A percentile compares a stretch with the other conserved stretches of the same genome.
Conservation (phyloP, 768 basidiomycete genomes). For the Boletus rex-veris region DNA sequence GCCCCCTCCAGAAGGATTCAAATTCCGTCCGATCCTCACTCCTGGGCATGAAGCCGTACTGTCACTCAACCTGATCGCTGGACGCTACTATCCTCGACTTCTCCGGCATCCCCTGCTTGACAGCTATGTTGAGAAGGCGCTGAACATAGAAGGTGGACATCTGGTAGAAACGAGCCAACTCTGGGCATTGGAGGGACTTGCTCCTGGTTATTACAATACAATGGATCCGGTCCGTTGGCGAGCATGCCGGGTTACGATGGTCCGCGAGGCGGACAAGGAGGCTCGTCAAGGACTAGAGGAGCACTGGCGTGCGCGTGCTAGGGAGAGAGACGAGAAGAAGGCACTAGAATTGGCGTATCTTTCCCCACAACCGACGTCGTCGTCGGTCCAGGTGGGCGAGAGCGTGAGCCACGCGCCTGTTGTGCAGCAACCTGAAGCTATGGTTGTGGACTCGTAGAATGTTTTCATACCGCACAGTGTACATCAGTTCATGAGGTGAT, state of each 20-base stretch:
- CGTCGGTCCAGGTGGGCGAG: background rate
- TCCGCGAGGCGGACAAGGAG: slow-evolving; percentile 56
- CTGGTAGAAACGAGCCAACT: slow-evolving; percentile 48
- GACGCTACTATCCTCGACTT: slow-evolving; percentile 77
- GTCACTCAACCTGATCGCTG: slow-evolving; percentile 68
- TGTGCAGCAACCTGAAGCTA: slow-evolving; percentile 4
- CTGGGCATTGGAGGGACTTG: slow-evolving; percentile 70
- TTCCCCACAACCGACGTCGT: slow-evolving; percentile 6
- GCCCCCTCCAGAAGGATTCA: slow-evolving; percentile 60
- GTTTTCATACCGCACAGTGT: too few species aligned
- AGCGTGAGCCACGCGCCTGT: background rate
- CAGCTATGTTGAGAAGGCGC: slow-evolving; percentile 37
- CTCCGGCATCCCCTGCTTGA: slow-evolving; percentile 61
- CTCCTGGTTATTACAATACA: slow-evolving; percentile 62
- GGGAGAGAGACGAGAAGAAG: slow-evolving; percentile 26
- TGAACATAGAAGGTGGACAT: slow-evolving; percentile 35
- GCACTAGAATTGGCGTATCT: slow-evolving; percentile 16
- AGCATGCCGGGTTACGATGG: slow-evolving; percentile 48
- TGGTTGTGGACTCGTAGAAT: slow-evolving; percentile 18
- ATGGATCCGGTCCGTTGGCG: slow-evolving; percentile 67
- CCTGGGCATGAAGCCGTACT: slow-evolving; percentile 62
- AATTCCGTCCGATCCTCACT: slow-evolving; percentile 63
- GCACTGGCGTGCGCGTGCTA: slow-evolving; percentile 34
- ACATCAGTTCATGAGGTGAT: background rate
- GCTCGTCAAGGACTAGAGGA: slow-evolving; percentile 43